A percentile compares a stretch with the other conserved stretches of the same genome.
phyloP scores from a whole-genome alignment of 1,284 basidiomycete species.

The Fomitopsis betulina region DNA sequence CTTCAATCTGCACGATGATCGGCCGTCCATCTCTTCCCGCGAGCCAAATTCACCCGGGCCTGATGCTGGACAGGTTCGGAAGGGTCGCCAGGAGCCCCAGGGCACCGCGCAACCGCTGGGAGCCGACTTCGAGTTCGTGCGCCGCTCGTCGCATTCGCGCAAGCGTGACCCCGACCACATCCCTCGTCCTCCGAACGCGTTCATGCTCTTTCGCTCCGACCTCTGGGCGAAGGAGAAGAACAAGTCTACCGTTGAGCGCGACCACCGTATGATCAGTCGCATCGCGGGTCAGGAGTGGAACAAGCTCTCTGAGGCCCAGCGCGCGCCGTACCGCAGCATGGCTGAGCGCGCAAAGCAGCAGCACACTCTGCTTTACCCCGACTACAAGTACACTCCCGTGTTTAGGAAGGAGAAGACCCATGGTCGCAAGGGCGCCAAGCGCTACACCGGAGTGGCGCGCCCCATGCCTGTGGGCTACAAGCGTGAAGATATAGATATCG shows the following conservation, averaged over 20 bases:
- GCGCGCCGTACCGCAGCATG: constrained; percentile 35
- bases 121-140: constrained; percentile 11
- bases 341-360: constrained; percentile 44
- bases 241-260: constrained; percentile 29
- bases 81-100: neutral
- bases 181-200: constrained; percentile 79
- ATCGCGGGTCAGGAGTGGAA: constrained; percentile 44
- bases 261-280: constrained; percentile 50
- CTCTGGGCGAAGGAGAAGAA: constrained; percentile 50
- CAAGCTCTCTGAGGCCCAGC: constrained; percentile 29
- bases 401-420: constrained; percentile 27
- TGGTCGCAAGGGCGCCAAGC: constrained; percentile 23
- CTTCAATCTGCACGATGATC: constrained; percentile 3
- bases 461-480: constrained; percentile 38
- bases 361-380: constrained; percentile 47
- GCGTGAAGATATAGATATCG: constrained; percentile 21
- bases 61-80: neutral
- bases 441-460: constrained; percentile 40
- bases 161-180: constrained; percentile 44
- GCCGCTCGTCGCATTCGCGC: constrained; percentile 36
- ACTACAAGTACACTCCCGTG: constrained; percentile 51
- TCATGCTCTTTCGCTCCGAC: constrained; percentile 78
- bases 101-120: neutral
- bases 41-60: neutral
- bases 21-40: neutral